Evolutionary conservation across 768 basidiomycete genomes (phyloP).

Genomic region (Boletus reticuloceps): DNA sequence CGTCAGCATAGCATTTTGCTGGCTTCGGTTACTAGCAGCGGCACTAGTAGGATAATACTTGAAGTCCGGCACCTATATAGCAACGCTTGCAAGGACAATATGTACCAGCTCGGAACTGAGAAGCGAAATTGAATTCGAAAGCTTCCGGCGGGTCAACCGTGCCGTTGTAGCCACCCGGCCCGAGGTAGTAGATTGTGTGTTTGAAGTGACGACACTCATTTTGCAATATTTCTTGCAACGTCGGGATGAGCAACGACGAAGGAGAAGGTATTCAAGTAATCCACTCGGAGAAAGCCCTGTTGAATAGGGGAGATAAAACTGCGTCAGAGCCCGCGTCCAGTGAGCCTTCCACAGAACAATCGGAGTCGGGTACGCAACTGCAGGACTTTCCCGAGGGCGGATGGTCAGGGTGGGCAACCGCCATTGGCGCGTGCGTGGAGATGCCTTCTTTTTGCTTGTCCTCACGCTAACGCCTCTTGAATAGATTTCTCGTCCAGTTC

Average conservation of each 20-base stretch:
- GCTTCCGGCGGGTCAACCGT: no score
- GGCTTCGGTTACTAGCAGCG: no score
- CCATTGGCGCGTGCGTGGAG: constrained; percentile 27
- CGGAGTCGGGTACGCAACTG: background rate
- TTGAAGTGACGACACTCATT: no score
- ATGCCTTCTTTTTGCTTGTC: background rate
- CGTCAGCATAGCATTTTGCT: no score
- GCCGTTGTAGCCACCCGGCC: no score
- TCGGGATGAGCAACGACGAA: background rate
- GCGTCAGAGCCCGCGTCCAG: background rate
- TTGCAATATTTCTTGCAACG: no score
- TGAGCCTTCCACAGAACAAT: background rate
- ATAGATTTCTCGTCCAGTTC: constrained; percentile 39
- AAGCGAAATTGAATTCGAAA: no score
- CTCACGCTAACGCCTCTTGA: background rate
- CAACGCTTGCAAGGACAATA: no score
- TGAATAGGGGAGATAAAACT: background rate
- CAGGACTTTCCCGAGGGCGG: constrained; percentile 29
- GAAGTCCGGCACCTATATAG: no score
- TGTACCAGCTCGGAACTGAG: no score
- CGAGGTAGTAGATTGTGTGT: no score
- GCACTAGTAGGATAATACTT: no score
- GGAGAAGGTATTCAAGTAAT: background rate
- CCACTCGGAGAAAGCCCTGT: background rate
- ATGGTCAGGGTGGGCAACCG: constrained; percentile 30